Percentiles rank a stretch among this genome's conserved stretches.
phyloP scores from a whole-genome alignment of 2,329 filamentous ascomycete genomes.

The Cadophora sp. region DNA sequence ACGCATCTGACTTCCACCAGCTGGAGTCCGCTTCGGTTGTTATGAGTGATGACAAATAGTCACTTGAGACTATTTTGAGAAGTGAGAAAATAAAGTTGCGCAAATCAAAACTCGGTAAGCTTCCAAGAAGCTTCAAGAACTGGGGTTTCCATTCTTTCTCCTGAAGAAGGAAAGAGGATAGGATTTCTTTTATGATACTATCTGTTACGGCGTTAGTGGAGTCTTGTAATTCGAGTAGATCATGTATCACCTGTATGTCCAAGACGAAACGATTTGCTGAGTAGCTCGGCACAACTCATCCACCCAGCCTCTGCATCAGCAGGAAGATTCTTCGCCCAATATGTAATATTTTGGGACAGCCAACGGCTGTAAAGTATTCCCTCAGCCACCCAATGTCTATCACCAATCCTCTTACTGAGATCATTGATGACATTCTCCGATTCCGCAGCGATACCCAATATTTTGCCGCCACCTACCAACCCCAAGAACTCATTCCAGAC shows the following conservation, averaged over 20 bases:
- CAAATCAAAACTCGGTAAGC: conserved; percentile 42
- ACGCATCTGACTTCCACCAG: conserved; percentile 44
- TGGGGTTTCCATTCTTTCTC: conserved; percentile 30
- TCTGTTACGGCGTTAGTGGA: conserved; percentile 36
- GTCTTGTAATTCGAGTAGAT: not conserved
- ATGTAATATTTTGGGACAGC: conserved; percentile 43
- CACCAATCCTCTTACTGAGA: conserved; percentile 34
- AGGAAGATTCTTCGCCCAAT: conserved; percentile 37
- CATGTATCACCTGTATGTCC: conserved; percentile 42
- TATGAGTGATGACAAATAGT: conserved; percentile 36
- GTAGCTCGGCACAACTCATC: conserved; percentile 41
- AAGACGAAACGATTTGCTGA: conserved; percentile 43
- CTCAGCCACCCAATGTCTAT: conserved; percentile 44
- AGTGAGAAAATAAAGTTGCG: conserved; percentile 39
- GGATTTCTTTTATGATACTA: conserved; percentile 38
- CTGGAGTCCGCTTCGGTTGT: conserved; percentile 38
- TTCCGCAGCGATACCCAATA: conserved; percentile 65
- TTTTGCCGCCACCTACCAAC: conserved; percentile 64
- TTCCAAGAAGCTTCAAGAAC: conserved; percentile 39
- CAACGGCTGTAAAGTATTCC: conserved; percentile 42
- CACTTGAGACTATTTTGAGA: conserved; percentile 41
- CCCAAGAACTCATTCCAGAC: conserved; percentile 69
- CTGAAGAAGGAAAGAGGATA: conserved; percentile 36
- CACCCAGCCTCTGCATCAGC: conserved; percentile 33
- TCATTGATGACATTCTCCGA: conserved; percentile 50